Evolutionary conservation across 1,284 basidiomycete species (phyloP), one percentile per base, ranked within the genome.

Genomic region (Cutaneotrichosporon daszewskae): DNA sequence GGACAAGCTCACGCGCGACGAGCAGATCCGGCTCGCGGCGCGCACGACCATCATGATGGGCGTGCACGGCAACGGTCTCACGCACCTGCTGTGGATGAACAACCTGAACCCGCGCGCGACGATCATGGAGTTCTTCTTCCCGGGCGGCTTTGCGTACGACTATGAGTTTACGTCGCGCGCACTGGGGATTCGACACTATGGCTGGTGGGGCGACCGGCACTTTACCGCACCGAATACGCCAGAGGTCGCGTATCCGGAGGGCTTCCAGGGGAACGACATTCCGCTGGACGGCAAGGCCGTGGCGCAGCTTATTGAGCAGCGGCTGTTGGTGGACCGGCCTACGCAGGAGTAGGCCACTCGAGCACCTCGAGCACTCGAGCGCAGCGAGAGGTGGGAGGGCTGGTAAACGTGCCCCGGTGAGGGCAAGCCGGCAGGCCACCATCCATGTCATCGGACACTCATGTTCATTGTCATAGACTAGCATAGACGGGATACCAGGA

Each of bases 31-130:
- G 46, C 71, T 92, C 2, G 81, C 87, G 8, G 85, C 81, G 1
- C 75, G 85, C 41, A 88, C 86, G 2, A 91, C 87, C 41, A 78
- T 87, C 56, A 72, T 89, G 64, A 73, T 87, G 32, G 85, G 85
- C 27, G 82, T 88, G 2, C 85, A 88, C 53, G 85, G 86, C 4
- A 62, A 87, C 60, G 85, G 85, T 8, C 72, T 88, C 3, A 83
- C 84, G 8, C 82, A 85, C 55, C 72, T 87, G 12, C 75, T 87
- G 37, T 80, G 84, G 75, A 85, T 88, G 84, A 78, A 81, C 59
- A 54, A 55, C 42, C 63, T 64, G 32, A 67, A 69, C 45, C 63
- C 62, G 4, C 53, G 64, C 14, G 59, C 68, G 13, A 71, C 69
- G 1, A 62, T 72, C 31, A 84, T 90, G 58, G 87, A 89, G 69